These are phyloP conservation scores for Alternaria ethzedia DNA, from an alignment of 2,329 filamentous ascomycete genomes.

Conservation along the genomic window DNA sequence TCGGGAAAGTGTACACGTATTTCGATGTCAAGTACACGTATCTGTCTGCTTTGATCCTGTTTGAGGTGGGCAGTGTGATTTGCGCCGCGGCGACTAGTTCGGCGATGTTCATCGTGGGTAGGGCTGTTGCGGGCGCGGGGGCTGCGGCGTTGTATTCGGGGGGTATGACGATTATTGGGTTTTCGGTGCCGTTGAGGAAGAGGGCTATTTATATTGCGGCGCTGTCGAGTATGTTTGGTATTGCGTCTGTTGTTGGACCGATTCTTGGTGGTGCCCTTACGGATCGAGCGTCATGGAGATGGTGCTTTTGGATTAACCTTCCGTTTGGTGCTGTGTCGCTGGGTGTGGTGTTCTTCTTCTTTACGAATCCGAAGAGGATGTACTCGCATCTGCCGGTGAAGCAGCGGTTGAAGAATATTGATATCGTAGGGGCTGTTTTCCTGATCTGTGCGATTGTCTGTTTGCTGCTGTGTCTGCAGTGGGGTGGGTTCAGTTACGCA, in stretches of 20 bases:
- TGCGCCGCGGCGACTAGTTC: constrained; percentile 59
- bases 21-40: constrained; percentile 62
- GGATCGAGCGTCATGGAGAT: constrained; percentile 48
- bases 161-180: constrained; percentile 56
- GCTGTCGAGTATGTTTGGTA: constrained; percentile 48
- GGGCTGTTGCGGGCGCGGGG: constrained; percentile 62
- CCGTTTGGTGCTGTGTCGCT: constrained; percentile 52
- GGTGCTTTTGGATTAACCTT: constrained; percentile 53
- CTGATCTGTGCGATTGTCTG: constrained; percentile 44
- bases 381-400: constrained; percentile 39
- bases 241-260: constrained; percentile 50
- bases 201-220: constrained; percentile 51
- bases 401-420: constrained; percentile 48
- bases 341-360: constrained; percentile 41
- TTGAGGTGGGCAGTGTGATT: constrained; percentile 61
- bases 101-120: constrained; percentile 61
- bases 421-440: constrained; percentile 39
- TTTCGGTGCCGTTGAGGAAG: constrained; percentile 51
- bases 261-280: constrained; percentile 53
- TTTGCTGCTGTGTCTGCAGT: constrained; percentile 45
- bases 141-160: constrained; percentile 61
- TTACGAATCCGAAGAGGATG: constrained; percentile 33
- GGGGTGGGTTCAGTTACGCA: constrained; percentile 50
- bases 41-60: constrained; percentile 55
- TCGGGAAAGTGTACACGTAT: constrained; percentile 66